Evolutionary conservation across 2,329 filamentous ascomycete genomes (phyloP), one percentile per base, ranked within the genome.

Genomic region (Colletotrichum ledebouriae): DNA sequence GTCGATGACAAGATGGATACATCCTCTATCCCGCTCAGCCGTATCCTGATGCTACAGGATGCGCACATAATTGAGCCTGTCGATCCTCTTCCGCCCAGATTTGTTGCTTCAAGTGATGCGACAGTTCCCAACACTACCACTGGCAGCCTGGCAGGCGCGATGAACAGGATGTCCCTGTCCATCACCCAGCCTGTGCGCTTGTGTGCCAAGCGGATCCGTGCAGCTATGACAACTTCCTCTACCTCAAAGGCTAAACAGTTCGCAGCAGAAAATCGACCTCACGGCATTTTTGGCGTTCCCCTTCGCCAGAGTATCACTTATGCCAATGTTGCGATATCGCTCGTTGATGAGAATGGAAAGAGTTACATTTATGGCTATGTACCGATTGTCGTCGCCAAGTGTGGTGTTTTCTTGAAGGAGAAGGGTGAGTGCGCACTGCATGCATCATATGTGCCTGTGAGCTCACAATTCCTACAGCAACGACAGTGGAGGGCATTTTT

Each of bases 361-460:
- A 97, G 94, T 81, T 98, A 97, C 79, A 98, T 98, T 61, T 99
- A 98, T 79, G 96, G 96, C 76, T 98, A 98, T 76, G 95, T 99
- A 7, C 96, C 96, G 17, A 98, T 99, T 72, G 95, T 99, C 49
- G 95, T 99, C 61, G 96, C 96, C 41, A 99, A 99, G 80, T 98
- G 96, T 78, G 96, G 96, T 71, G 94, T 99, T 4, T 99, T 94
- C 73, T 79, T 99, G 72, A 99, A 99, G 80, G 96, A 99, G 79
- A 98, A 97, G 88, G 96, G 96, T 98, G 80, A 72, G 87, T 81
- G 41, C 34, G 50, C 58, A 34, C 46, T 53, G 29, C 41, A 37
- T 52, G 60, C 13, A 42, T 7, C 42, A 25, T 11, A 13, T 41
- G 6, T n/a, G 3, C n/a, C 17, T 12, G 6, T 20, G 52, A 67